These are phyloP conservation scores for Eragrostis nindensis DNA, from an alignment of 176 grass and related monocot genomes.

Conservation along the genomic window DNA sequence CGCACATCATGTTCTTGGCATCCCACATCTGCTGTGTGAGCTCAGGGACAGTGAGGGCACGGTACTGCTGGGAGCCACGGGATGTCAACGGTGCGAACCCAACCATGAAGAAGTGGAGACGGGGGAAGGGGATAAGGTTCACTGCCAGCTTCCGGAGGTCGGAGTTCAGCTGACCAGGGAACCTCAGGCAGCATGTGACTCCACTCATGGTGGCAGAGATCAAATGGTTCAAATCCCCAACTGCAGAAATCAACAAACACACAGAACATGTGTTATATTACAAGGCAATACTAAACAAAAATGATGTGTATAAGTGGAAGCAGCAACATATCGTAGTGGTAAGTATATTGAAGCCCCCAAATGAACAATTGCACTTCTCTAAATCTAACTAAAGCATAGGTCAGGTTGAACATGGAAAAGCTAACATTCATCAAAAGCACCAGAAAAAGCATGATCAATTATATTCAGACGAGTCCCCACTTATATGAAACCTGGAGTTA, in stretches of 20 bases:
- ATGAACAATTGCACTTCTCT: not conserved
- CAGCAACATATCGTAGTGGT: not conserved
- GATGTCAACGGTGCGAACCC: conserved; percentile 75
- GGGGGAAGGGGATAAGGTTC: conserved; percentile 80
- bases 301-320: not conserved
- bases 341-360: not conserved
- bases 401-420: not conserved
- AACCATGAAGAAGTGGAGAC: conserved; percentile 87
- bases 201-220: conserved; percentile 90
- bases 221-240: conserved; percentile 87
- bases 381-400: not conserved
- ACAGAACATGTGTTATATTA: not conserved
- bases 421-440: not conserved
- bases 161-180: conserved; percentile 81
- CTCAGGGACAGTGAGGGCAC: conserved; percentile 81
- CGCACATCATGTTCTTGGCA: conserved; percentile 93
- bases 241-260: conserved; percentile 49
- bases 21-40: conserved; percentile 96
- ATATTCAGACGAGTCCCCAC: not conserved
- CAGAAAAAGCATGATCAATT: not conserved
- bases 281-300: not conserved
- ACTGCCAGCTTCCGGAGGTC: conserved; percentile 79
- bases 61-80: conserved; percentile 85
- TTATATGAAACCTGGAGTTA: not conserved
- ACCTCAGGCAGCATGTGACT: conserved; percentile 82